A percentile compares a stretch with the other conserved stretches of the same genome.
phyloP scores from a whole-genome alignment of 2,329 filamentous ascomycete species.

The Penicillium sp. region DNA sequence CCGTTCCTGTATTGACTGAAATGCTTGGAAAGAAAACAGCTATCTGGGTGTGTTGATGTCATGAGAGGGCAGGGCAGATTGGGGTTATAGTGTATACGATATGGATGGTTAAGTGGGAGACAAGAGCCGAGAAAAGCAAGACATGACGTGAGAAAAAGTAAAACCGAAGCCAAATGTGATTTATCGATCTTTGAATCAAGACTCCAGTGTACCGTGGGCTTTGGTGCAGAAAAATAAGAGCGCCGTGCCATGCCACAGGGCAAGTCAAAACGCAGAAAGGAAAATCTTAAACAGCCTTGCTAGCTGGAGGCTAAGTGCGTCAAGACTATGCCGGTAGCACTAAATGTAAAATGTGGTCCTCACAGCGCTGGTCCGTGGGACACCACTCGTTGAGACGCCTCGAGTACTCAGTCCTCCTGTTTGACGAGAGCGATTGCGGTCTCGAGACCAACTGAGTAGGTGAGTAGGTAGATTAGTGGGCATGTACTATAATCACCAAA shows the following conservation, averaged over 20 bases:
- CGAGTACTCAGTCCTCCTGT: slow-evolving; percentile 23
- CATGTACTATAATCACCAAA: not conserved
- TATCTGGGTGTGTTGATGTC: not conserved
- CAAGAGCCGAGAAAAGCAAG: not conserved
- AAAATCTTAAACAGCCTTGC: not conserved
- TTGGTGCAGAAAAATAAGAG: not conserved
- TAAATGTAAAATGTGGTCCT: slow-evolving; percentile 40
- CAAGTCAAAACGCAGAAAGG: not conserved
- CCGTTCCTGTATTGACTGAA: slow-evolving; percentile 10
- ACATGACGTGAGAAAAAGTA: not conserved
- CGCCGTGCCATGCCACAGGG: not conserved
- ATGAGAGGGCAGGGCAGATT: not conserved
- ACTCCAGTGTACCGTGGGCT: slow-evolving; percentile 2
- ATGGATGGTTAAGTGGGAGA: not conserved
- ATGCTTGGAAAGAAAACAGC: slow-evolving; percentile 15
- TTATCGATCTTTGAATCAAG: slow-evolving; percentile 13
- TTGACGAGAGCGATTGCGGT: slow-evolving; percentile 29
- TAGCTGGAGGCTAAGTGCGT: not conserved
- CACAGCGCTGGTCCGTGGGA: slow-evolving; percentile 43
- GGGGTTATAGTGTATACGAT: not conserved
- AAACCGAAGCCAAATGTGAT: not conserved
- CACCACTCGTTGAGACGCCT: slow-evolving; percentile 34
- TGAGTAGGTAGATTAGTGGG: slow-evolving; percentile 8
- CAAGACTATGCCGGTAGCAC: slow-evolving; percentile 1
- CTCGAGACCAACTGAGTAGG: slow-evolving; percentile 36